Evolutionary conservation across 257 asterid species (phyloP), one percentile per base, ranked within the genome.

Genomic region (Plectranthus barbatus): DNA sequence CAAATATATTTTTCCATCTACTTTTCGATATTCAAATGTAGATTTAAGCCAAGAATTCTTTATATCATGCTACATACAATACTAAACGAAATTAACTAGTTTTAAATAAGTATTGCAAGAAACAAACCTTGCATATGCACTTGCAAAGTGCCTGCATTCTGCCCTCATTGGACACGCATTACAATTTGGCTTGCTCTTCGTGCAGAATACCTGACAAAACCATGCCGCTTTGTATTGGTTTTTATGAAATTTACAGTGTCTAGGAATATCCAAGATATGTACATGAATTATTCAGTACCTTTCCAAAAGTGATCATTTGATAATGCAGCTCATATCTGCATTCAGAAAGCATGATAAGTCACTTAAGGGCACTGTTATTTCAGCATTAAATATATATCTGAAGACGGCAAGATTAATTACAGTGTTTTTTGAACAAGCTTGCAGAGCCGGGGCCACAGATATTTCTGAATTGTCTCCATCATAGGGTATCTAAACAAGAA

Each of bases 91-190:
- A 56, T 20, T 59, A 26, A 26, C 53, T 50, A 51, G 6, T 44
- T 18, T 44, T 62, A 63, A 37, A 17, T 44, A 63, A 69, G 24
- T 17, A 54, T 19, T 54, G 21, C 51, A 60, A 26, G 45, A 66
- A 54, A 63, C 62, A 59, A 34, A 90, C 95, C 97, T 81, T 66
- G 92, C 88, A 70, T 77, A 82, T 52, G 90, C 86, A 56, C 92
- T 87, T 1, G 97, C 88, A 39, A 76, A 87, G 69, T 90, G 95
- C 71, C 82, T 80, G 75, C 97, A 90, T 63, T 85, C 92, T 50
- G 77, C 90, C 74, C 82, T 85, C 92, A 87, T 78, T 6, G 95
- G 97, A 72, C 90, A 90, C 44, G 88, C 92, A 71, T 84, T 77
- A 76, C 97, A 90, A 58, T 85, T 90, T 48, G 96, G 97, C 41